Base-by-base conservation (phyloP, 2,329 filamentous ascomycete species). In the Microsporum canis region DNA sequence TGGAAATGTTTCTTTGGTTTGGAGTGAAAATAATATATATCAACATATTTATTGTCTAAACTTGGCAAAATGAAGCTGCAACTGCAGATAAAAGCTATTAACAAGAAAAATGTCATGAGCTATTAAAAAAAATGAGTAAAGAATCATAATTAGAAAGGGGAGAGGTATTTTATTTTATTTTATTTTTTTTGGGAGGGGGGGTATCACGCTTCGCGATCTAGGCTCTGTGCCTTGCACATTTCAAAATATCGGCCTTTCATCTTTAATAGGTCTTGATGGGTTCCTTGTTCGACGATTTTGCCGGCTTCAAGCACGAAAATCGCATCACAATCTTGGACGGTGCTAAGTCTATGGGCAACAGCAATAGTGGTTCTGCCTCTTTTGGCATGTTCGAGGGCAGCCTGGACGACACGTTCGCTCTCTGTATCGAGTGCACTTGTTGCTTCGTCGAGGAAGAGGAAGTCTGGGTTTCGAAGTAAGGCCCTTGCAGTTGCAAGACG, bases 311-410 rank as follows among this genome's bases (percentile, higher is more conserved):
- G 68, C 31, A 77, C 76, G 12, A 95, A 87, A 65, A 96, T 96
- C 91, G 91, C 72, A 95, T 86, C 0, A 90, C 90, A 67, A 71
- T 90, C 85, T 72, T 83, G 87, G 75, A 96, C 91, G 6, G 91
- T 95, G 0, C 88, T 91, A 3, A 96, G 80, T 66, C 90, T 84
- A 76, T 96, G 91, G 34, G 91, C 91, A 70, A 96, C 95, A 2
- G 88, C 88, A 67, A 95, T 92, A 1, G 89, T 95, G 0, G 90
- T 95, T 57, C 90, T 82, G 10, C 89, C 89, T 63, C 85, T 80
- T 1, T 88, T 80, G n/a, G 89, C 65, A 23, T 61, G 62, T 45
- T 70, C 69, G 51, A 73, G 61, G 1, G 71, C 71, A 38, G 64
- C 65, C 56, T 71, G 69, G 14, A 73, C 71, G 10, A 72, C 59